Conservation (phyloP, 192 early-diverging fungal genomes). For the Chytriomyces sp. region DNA sequence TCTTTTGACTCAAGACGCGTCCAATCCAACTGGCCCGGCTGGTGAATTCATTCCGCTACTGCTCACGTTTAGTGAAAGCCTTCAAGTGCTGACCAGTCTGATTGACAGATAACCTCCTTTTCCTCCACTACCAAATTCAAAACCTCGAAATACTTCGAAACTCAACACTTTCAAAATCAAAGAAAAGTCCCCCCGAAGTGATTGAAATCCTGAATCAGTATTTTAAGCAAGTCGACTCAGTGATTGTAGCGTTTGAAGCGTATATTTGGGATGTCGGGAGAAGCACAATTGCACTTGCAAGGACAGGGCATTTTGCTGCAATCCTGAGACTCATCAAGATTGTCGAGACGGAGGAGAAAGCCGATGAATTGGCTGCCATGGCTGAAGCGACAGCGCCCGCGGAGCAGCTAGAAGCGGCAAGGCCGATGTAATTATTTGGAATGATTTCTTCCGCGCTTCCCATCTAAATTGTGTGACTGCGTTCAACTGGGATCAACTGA, state of each 20-base stretch:
- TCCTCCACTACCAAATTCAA: slow-evolving; percentile 87
- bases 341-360: slow-evolving; percentile 89
- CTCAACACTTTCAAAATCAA: slow-evolving; percentile 78
- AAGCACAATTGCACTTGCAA: slow-evolving; percentile 79
- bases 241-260: slow-evolving; percentile 81
- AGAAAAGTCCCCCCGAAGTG: slow-evolving; percentile 71
- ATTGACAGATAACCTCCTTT: slow-evolving; percentile 71
- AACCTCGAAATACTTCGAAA: slow-evolving; percentile 84
- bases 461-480: background rate
- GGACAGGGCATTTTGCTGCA: slow-evolving; percentile 64
- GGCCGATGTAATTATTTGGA: slow-evolving; percentile 13
- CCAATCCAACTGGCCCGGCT: slow-evolving; percentile 69
- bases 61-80: no score
- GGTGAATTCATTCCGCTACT: slow-evolving; percentile 10
- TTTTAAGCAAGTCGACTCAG: slow-evolving; percentile 81
- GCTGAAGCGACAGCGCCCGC: slow-evolving; percentile 40
- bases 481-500: background rate
- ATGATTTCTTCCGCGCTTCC: no score
- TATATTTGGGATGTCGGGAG: slow-evolving; percentile 87
- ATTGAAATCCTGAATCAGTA: slow-evolving; percentile 83
- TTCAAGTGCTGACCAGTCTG: no score
- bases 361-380: slow-evolving; percentile 75
- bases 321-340: slow-evolving; percentile 94
- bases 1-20: slow-evolving; percentile 72
- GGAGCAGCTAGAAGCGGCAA: slow-evolving; percentile 19